Base-by-base conservation (phyloP, 495 filamentous ascomycete species). In the Aspergillus nidulans region DNA sequence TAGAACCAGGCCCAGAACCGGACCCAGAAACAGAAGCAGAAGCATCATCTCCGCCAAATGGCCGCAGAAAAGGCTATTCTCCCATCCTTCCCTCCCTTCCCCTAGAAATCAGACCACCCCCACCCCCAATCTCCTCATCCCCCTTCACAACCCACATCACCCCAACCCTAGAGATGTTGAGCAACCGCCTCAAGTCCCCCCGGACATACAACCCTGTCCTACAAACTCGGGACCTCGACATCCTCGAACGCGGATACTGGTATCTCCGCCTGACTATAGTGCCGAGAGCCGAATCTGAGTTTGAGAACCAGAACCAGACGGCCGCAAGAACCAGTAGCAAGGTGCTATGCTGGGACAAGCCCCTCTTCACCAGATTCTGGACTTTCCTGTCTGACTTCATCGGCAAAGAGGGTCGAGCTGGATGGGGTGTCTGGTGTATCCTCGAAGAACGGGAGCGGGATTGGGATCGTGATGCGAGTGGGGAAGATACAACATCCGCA, bases 161-260 rank as follows among this genome's bases (percentile, higher is more conserved):
- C 3, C 68, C 74, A 9, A 71, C 76, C 7, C 76, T 89, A 13
- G 59, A 67, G 3, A 72, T 79, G 60, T 69, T 88, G 4, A 74
- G 76, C 0, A 49, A 58, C 3, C 77, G 83, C 8, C 76, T 87
- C 36, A 69, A 77, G 6, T 73, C 81, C 4, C 9, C 58, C 0
- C 68, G 63, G 4, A 78, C 76, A 0, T 89, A 78, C 62, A 72
- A 59, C n/a, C 85, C 85, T 2, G 47, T 53, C n/a, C 53, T 56
- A 0, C 75, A 82, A 62, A 64, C 67, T 3, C 79, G 88, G 5
- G 58, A 61, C 0, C 69, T 88, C 0, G 70, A 78, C 8, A 66
- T 65, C 0, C 73, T 82, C 15, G 88, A 92, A 61, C 70, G 88
- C 25, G 88, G 88, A 16, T 79, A 87, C 64, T 92, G 88, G 88